phyloP scores from a whole-genome alignment of 2,329 filamentous ascomycete genomes.

The Periconia sp. region DNA sequence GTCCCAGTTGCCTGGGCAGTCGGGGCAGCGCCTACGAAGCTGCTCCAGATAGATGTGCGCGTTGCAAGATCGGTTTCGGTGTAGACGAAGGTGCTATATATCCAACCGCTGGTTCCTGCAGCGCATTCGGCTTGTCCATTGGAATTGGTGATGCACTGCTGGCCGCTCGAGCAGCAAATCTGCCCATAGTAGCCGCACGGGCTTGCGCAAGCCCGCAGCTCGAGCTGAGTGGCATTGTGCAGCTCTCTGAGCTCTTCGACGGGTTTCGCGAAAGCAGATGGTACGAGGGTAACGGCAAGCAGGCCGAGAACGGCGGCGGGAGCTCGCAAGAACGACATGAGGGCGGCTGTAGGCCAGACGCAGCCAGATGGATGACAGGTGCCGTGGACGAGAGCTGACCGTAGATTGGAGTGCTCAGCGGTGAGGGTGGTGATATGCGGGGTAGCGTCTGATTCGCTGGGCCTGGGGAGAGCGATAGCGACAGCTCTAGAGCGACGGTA shows the following conservation, averaged over 20 bases:
- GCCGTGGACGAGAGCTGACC: constrained; percentile 5
- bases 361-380: not conserved
- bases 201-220: constrained; percentile 25
- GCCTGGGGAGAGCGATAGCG: constrained; percentile 7
- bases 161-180: constrained; percentile 42
- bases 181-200: constrained; percentile 42
- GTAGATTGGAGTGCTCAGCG: constrained; percentile 16
- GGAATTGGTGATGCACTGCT: constrained; percentile 39
- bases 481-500: constrained; percentile 9
- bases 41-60: constrained; percentile 61
- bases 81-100: constrained; percentile 64
- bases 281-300: constrained; percentile 53
- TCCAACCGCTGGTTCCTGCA: constrained; percentile 54
- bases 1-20: constrained; percentile 26
- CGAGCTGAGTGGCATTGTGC: constrained; percentile 38
- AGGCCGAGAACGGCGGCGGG: constrained; percentile 68
- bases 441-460: constrained; percentile 23
- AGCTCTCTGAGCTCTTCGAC: constrained; percentile 30
- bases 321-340: constrained; percentile 57
- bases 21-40: constrained; percentile 27
- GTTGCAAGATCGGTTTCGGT: constrained; percentile 62
- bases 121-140: constrained; percentile 45
- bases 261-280: constrained; percentile 57
- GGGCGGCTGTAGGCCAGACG: constrained; percentile 10
- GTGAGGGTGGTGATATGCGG: constrained; percentile 19